Base-by-base conservation (phyloP, 2,329 filamentous ascomycete species). In the Colletotrichum somersetense region DNA sequence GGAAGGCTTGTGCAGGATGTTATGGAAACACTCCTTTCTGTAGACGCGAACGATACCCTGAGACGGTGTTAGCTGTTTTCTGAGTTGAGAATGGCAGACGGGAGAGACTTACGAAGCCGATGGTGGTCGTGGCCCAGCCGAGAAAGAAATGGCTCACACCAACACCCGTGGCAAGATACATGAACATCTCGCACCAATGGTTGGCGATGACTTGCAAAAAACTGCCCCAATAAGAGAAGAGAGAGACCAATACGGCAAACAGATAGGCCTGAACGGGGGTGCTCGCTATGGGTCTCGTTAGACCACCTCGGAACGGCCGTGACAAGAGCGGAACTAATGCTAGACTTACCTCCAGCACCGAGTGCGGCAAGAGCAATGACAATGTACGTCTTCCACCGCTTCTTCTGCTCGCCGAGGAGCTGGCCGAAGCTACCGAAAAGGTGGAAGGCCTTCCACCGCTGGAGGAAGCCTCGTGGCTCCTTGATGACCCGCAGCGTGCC, bases 191-290 rank as follows among this genome's bases (percentile, higher is more conserved):
- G 20, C 69, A 74, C 72, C 72, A 57, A 79, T 80, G 74, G 88
- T 89, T 52, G 87, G 77, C 1, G 85, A 72, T 68, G 18, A 62
- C 68, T 11, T 50, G 42, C 18, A 74, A 38, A 44, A 72, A 69
- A 50, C n/a, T 66, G 10, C 71, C 71, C 71, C 71, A 73, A 16
- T 70, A 71, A 0, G 71, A 73, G 56, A 73, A 73, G 23, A 72
- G 64, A 3, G 72, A 74, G 20, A 74, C 59, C 20, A 74, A 33
- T 8, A 68, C 61, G 23, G 72, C 72, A 23, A 74, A 74, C 14
- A 74, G 69, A 56, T 68, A 74, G 7, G 72, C 63, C n/a, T 74
- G 72, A 14, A 72, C 68, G 16, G 72, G 72, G 3, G 72, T 72
- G 16, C 63, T 68, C 30, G 69, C 72, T 67, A 35, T 2, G 11